Conservation (phyloP, 1,284 basidiomycete species). For the Bondarzewia mesenterica region DNA sequence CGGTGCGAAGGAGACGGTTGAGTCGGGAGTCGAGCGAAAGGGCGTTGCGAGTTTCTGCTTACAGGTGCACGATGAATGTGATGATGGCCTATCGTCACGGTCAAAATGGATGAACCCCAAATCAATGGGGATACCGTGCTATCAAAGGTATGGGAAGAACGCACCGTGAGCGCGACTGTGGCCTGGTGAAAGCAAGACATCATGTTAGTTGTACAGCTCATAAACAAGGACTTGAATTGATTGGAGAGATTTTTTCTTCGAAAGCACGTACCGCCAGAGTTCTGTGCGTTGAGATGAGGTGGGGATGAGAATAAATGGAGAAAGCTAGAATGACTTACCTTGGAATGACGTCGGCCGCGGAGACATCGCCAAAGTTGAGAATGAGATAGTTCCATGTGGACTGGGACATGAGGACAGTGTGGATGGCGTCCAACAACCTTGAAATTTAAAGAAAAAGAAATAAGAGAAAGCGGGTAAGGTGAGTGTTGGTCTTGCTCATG, state of each 20-base stretch:
- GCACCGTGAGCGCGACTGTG: constrained; percentile 37
- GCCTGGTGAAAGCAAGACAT: constrained; percentile 24
- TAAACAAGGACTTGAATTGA: too few relatives aligned
- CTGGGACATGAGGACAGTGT: constrained; percentile 28
- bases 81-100: constrained; percentile 22
- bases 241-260: not conserved
- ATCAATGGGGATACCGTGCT: too few relatives aligned
- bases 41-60: constrained; percentile 1
- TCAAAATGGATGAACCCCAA: too few relatives aligned
- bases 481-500: too few relatives aligned
- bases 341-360: constrained; percentile 26
- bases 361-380: constrained; percentile 25
- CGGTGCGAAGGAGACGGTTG: not conserved
- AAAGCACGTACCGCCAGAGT: constrained; percentile 28
- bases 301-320: too few relatives aligned
- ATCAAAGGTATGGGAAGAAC: too few relatives aligned
- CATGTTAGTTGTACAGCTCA: too few relatives aligned
- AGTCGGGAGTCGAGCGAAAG: not conserved
- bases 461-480: too few relatives aligned
- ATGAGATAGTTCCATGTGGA: constrained; percentile 33
- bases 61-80: constrained; percentile 35
- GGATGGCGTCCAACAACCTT: constrained; percentile 26
- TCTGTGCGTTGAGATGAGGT: constrained; percentile 23
- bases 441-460: not conserved
- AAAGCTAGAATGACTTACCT: too few relatives aligned